Conservation (phyloP, 1,284 basidiomycete species). For the Gymnopus androsaceus region DNA sequence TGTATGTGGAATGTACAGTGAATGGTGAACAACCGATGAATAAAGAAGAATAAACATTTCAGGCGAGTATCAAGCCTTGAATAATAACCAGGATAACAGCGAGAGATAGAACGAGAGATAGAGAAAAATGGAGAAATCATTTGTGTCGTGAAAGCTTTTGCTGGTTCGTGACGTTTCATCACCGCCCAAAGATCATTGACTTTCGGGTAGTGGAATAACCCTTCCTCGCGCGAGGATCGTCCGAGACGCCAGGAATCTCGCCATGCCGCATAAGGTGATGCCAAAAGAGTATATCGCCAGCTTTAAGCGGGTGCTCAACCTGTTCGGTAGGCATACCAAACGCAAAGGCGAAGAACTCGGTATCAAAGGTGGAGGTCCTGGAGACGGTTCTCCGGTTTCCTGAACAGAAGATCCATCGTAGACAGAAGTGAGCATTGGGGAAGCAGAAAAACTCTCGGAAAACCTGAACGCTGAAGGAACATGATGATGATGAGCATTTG, state of each 20-base stretch:
- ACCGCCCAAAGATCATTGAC: conserved; percentile 1
- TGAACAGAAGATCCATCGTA: neutral
- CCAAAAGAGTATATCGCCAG: conserved; percentile 78
- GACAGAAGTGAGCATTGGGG: neutral
- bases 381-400: neutral
- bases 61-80: neutral
- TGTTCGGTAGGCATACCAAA: conserved; percentile 34
- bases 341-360: conserved; percentile 22
- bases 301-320: conserved; percentile 45
- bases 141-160: neutral
- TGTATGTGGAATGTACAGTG: conserved; percentile 8
- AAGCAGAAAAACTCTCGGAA: neutral
- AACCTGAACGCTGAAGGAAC: conserved; percentile 7
- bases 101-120: neutral
- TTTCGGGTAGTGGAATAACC: neutral
- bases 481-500: conserved; percentile 1
- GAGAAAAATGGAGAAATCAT: neutral
- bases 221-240: conserved; percentile 55
- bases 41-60: conserved; percentile 15
- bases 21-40: neutral
- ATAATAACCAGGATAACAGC: neutral
- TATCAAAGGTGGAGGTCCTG: neutral
- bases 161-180: neutral
- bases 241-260: conserved; percentile 68
- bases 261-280: conserved; percentile 73